phyloP scores from a whole-genome alignment of 306 rosid genomes.

The Pyrus communis region DNA sequence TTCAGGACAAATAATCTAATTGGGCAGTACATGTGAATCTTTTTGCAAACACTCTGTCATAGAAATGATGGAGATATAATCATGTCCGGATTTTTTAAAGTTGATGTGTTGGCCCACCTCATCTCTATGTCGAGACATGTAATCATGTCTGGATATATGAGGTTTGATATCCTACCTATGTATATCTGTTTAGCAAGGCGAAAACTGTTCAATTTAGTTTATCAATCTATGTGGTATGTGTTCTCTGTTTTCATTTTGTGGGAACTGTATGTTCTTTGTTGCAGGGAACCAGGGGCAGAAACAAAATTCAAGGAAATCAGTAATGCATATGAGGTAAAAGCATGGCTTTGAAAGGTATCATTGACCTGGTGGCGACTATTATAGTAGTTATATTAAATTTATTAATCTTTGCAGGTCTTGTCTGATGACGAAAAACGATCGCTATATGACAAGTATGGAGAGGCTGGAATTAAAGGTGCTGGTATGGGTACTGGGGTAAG shows the following conservation, averaged over 20 bases:
- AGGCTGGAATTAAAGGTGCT: conserved; percentile 93
- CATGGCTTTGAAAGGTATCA: not conserved
- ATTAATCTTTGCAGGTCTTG: conserved; percentile 59
- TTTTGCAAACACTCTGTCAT: not conserved
- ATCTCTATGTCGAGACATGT: not conserved
- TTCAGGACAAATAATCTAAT: not conserved
- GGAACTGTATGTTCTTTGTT: conserved; percentile 18
- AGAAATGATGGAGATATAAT: not conserved
- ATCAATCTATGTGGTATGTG: not conserved
- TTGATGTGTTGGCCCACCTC: not conserved
- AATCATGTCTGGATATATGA: not conserved
- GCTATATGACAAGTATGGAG: conserved; percentile 84
- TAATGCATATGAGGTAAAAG: conserved; percentile 87
- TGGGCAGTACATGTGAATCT: not conserved
- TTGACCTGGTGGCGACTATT: conserved; percentile 15
- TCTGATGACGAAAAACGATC: conserved; percentile 93
- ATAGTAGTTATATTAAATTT: not conserved
- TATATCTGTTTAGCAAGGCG: not conserved
- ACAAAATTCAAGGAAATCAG: conserved; percentile 85
- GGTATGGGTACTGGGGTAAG: conserved; percentile 89
- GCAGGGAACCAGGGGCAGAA: conserved; percentile 89
- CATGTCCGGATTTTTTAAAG: not conserved
- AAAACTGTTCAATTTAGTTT: not conserved
- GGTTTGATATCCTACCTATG: not conserved
- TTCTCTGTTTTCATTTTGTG: conserved; percentile 8